Conservation (phyloP, 331 rosid species). For the Pyrus hybrid region DNA sequence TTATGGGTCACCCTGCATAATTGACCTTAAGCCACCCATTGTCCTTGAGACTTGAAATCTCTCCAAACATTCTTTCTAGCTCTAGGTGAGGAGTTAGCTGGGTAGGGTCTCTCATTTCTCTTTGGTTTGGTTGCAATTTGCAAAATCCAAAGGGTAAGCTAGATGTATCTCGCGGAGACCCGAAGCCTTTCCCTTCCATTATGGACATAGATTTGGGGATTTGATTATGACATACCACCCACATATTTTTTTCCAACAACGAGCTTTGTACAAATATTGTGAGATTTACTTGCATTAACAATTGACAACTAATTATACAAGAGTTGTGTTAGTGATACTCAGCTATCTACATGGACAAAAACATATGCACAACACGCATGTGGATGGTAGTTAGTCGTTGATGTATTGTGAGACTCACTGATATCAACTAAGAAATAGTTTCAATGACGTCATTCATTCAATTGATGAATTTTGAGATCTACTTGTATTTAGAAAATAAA, state of each 20-base stretch:
- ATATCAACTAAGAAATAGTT: too few relatives aligned
- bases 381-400: too few relatives aligned
- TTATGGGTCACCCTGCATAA: conserved; percentile 15
- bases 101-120: conserved; percentile 41
- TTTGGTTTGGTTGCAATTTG: conserved; percentile 6
- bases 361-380: too few relatives aligned
- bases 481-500: too few relatives aligned
- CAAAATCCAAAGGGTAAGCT: conserved; percentile 10
- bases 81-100: neutral
- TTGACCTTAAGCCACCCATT: conserved; percentile 9
- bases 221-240: conserved; percentile 51
- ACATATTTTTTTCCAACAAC: conserved; percentile 15
- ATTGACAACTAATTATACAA: neutral
- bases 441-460: too few relatives aligned
- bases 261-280: conserved; percentile 14
- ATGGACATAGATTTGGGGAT: conserved; percentile 44
- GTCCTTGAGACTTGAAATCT: conserved; percentile 36
- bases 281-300: neutral
- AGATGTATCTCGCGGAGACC: conserved; percentile 6
- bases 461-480: too few relatives aligned
- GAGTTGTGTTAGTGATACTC: neutral
- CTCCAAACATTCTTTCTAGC: conserved; percentile 42
- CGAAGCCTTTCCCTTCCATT: conserved; percentile 15
- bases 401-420: too few relatives aligned
- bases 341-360: neutral